These are phyloP conservation scores for Flaveria robusta DNA, from an alignment of 129 eudicot species.

Conservation along the genomic window DNA sequence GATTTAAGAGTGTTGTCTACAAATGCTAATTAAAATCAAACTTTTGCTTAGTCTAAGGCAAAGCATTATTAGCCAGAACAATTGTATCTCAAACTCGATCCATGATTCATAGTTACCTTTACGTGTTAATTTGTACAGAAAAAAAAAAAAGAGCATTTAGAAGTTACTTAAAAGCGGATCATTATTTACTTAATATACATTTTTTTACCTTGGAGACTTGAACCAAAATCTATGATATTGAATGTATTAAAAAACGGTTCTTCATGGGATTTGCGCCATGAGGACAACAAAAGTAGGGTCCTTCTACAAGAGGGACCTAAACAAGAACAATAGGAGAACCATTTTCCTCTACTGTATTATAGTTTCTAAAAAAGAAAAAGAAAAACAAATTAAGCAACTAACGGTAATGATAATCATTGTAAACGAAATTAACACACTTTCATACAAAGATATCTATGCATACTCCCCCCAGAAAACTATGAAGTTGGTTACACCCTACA, in stretches of 20 bases:
- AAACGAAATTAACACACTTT: not conserved
- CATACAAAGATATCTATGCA: conserved; percentile 19
- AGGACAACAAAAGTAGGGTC: not conserved
- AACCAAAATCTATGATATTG: not conserved
- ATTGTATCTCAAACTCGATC: conserved; percentile 3
- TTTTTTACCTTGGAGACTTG: not conserved
- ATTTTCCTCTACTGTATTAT: not conserved
- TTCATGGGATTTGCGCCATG: not conserved
- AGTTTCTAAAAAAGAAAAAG: not conserved
- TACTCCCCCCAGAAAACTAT: not conserved
- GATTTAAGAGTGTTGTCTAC: conserved; percentile 2
- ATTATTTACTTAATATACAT: not conserved
- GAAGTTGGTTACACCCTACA: not conserved
- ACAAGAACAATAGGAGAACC: not conserved
- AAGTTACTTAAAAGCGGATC: not conserved
- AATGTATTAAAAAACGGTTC: not conserved
- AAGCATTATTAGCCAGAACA: not conserved
- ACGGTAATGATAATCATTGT: not conserved
- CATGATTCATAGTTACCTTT: not conserved
- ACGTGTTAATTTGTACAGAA: not conserved
- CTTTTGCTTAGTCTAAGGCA: conserved; percentile 4
- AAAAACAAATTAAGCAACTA: conserved; percentile 21
- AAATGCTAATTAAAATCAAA: not conserved
- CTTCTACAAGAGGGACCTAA: not conserved
- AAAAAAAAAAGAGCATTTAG: not conserved